Base-by-base conservation (phyloP, 2,329 filamentous ascomycete genomes). In the Microdochium nivale region DNA sequence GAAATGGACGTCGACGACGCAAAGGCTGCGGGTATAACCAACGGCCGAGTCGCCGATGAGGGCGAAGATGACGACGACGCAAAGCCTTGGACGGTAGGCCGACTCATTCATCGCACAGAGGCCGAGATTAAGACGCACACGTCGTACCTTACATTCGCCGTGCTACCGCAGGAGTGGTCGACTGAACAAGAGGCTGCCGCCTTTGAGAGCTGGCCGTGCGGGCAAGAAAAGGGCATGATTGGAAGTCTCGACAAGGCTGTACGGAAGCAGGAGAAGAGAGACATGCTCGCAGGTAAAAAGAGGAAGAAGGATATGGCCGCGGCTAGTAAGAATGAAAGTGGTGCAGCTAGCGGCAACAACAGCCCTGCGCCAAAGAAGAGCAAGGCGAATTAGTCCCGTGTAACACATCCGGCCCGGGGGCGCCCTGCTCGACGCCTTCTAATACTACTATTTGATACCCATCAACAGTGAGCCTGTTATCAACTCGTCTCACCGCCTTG, bases 91-190 rank as follows among this genome's bases (percentile, higher is more conserved):
- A 81, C 87, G 64, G 81, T 91, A 55, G 94, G 94, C 1, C 80
- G 82, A 25, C 63, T 97, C 40, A 78, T 90, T 27, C 89, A 95
- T 61, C 80, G 90, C 24, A 84, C 88, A 0, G 94, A 99, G 70
- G 74, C 84, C 0, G 94, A 99, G 62, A 73, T 97, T 54, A 96
- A 96, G 77, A 94, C 88, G 8, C 94, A 99, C 69, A 99, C 94
- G 0, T 94, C 88, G n/a, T 99, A 99, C 66, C 78, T 99, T 3
- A 87, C 95, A 3, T 99, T 99, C 71, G 94, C 94, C 0, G 74
- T 94, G 2, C 70, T 99, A 54, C 92, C 94, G n/a, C 78, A 83
- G 44, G 84, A 88, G 55, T 99, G 94, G 94, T 84, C 76, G 0
- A 85, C 82, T 33, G 87, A 87, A 54, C 89, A 96, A 58, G 94